Base-by-base conservation (phyloP, 371 early-diverging fungal genomes). In the Syncephalastrum contaminatum region DNA sequence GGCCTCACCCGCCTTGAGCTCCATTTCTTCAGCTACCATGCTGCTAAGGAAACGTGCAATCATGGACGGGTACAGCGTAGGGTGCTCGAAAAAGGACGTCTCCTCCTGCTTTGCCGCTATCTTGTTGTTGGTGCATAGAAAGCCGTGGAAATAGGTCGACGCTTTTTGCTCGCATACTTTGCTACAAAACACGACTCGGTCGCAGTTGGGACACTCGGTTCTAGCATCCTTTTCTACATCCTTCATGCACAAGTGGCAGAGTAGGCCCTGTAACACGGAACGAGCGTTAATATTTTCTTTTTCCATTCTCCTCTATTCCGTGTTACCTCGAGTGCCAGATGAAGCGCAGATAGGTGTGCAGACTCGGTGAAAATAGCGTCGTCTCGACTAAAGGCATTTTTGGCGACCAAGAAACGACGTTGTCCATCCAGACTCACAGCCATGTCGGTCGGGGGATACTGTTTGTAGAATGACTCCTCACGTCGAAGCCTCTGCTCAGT, bases 21-120 rank as follows among this genome's bases (percentile, higher is more conserved):
- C 72, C 27, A 73, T 69, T 57, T 93, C 92, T 63, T 88, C 87
- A 48, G 83, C 75, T 16, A 94, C 87, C 83, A 92, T 85, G 25
- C 73, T 64, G 21, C 83, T 81, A 59, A 93, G 74, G 66, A 92
- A 90, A 61, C 82, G 75, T 39, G 90, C 90, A 53, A 90, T 87
- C 81, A 91, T 79, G 43, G 84, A 68, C 15, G 93, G 91, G 20
- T 76, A 74, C 27, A 79, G 72, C 53, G 72, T 72, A 58, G 76
- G 65, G 46, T 73, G 64, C 12, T 66, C 36, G 4, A 64, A 51
- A 61, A 85, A 75, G n/a, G 60, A 64, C 12, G 25, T 36, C 41
- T 59, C 62, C 59, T 59, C 73, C 56, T 24, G 56, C 52, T 55
- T 64, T 20, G 25, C 53, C 30, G 61, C 50, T 43, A 57, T 62